Evolutionary conservation across 164 flowering plant species (phyloP).

Genomic region (Annona cherimola): DNA sequence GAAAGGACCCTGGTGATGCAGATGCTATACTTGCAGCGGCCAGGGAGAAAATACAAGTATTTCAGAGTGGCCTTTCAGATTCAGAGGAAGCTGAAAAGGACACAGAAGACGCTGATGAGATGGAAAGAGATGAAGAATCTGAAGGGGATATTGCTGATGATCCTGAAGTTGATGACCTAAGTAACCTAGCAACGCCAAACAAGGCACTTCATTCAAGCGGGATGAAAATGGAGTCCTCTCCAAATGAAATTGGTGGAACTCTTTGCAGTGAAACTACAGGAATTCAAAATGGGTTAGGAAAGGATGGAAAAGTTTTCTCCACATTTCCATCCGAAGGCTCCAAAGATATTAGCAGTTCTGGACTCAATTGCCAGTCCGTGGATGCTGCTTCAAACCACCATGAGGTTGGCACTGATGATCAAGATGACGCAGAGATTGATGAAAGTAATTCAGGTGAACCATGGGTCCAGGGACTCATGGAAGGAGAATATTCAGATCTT

Average conservation of each 20-base stretch:
- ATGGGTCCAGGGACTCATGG: conserved; percentile 85
- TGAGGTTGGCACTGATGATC: conserved; percentile 23
- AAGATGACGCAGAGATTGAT: conserved; percentile 60
- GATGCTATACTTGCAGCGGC: conserved; percentile 70
- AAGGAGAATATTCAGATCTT: conserved; percentile 83
- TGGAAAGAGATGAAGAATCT: conserved; percentile 74
- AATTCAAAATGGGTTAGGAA: conserved; percentile 23
- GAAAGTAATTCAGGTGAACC: conserved; percentile 68
- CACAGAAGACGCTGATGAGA: conserved; percentile 47
- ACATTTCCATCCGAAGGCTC: conserved; percentile 24
- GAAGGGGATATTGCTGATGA: conserved; percentile 72
- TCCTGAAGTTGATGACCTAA: conserved; percentile 69
- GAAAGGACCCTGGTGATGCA: conserved; percentile 79
- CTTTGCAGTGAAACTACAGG: conserved; percentile 14
- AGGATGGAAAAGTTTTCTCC: conserved; percentile 24
- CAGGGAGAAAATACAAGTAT: conserved; percentile 57
- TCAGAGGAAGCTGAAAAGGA: conserved; percentile 59
- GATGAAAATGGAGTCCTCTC: conserved; percentile 15
- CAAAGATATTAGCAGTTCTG: conserved; percentile 23
- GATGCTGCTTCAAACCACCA: conserved; percentile 23
- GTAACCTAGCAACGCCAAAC: conserved; percentile 22
- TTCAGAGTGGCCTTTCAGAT: conserved; percentile 51
- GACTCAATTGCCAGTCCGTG: conserved; percentile 21
- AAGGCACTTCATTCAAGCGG: conserved; percentile 19
- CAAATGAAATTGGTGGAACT: conserved; percentile 30